These are phyloP conservation scores for Metroxylon sagu DNA, from an alignment of 176 grass and related monocot species.

Conservation along the genomic window DNA sequence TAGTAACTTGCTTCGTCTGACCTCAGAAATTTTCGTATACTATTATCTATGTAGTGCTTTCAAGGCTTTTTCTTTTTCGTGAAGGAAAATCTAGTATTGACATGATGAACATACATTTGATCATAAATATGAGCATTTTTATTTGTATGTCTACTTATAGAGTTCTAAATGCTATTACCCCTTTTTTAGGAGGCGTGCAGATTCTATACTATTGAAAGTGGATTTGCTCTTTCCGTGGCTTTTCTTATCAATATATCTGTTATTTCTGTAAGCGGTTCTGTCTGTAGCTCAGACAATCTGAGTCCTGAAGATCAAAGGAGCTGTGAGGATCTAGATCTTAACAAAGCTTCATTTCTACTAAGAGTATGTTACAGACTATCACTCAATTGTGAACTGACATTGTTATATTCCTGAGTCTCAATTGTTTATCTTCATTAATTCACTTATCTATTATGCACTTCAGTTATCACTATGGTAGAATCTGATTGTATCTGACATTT, in stretches of 20 bases:
- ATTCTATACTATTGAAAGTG: conserved; percentile 96
- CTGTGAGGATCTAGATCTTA: conserved; percentile 82
- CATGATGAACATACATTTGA: too few species aligned
- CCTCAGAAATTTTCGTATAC: too few species aligned
- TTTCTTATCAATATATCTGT: conserved; percentile 97
- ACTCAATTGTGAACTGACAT: background rate
- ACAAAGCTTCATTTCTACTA: conserved; percentile 93
- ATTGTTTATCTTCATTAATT: too few species aligned
- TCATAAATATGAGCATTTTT: too few species aligned
- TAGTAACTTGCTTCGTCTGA: too few species aligned
- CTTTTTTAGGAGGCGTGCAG: conserved; percentile 77
- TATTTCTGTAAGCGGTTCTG: conserved; percentile 89
- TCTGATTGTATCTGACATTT: too few species aligned
- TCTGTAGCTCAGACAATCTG: conserved; percentile 69
- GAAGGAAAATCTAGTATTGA: too few species aligned
- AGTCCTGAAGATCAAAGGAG: conserved; percentile 64
- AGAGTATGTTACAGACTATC: conserved; percentile 41
- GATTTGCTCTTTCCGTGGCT: conserved; percentile 81
- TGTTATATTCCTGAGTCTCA: too few species aligned
- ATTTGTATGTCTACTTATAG: conserved; percentile 1
- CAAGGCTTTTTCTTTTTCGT: too few species aligned
- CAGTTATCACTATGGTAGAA: too few species aligned
- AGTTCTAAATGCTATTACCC: background rate
- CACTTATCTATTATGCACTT: too few species aligned
- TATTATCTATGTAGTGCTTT: too few species aligned